Percentiles rank a stretch among this genome's conserved stretches.
Conservation (phyloP, 1,284 basidiomycete species). For the Pyrrhoderma lamaoense region DNA sequence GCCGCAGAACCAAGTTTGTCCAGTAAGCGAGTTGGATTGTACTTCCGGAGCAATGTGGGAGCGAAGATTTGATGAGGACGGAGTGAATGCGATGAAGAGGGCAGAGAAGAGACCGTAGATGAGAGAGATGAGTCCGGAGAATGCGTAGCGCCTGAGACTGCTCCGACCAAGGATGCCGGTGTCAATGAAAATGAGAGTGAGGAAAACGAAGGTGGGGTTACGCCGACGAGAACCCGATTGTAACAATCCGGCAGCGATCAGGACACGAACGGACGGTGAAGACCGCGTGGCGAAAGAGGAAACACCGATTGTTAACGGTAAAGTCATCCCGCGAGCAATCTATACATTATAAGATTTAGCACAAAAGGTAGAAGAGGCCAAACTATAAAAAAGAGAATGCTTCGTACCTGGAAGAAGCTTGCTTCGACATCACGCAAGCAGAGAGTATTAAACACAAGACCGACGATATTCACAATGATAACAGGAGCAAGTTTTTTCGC, state of each 20-base stretch:
- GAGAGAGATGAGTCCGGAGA: conserved; percentile 47
- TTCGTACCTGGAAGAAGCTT: conserved; percentile 62
- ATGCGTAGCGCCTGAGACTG: conserved; percentile 16
- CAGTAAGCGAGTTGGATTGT: conserved; percentile 70
- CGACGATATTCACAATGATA: conserved; percentile 59
- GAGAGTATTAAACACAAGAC: conserved; percentile 70
- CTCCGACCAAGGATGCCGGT: background rate
- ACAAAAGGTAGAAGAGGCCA: too few relatives aligned
- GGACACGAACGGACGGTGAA: conserved; percentile 39
- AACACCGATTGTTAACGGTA: conserved; percentile 67
- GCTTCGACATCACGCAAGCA: conserved; percentile 71
- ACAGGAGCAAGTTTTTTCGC: conserved; percentile 58
- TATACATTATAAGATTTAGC: conserved; percentile 26
- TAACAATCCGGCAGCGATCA: conserved; percentile 53
- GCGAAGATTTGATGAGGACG: conserved; percentile 63
- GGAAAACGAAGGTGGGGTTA: conserved; percentile 39
- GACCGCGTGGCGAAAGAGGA: conserved; percentile 46
- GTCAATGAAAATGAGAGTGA: conserved; percentile 22
- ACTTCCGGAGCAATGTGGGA: conserved; percentile 58
- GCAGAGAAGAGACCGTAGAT: conserved; percentile 65
- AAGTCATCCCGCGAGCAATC: conserved; percentile 72
- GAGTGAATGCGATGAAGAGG: conserved; percentile 68
- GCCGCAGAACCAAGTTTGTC: conserved; percentile 64
- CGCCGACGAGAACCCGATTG: conserved; percentile 58
- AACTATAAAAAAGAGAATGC: background rate